Conservation (phyloP, 2,329 filamentous ascomycete genomes). For the Aspergillus texensis region DNA sequence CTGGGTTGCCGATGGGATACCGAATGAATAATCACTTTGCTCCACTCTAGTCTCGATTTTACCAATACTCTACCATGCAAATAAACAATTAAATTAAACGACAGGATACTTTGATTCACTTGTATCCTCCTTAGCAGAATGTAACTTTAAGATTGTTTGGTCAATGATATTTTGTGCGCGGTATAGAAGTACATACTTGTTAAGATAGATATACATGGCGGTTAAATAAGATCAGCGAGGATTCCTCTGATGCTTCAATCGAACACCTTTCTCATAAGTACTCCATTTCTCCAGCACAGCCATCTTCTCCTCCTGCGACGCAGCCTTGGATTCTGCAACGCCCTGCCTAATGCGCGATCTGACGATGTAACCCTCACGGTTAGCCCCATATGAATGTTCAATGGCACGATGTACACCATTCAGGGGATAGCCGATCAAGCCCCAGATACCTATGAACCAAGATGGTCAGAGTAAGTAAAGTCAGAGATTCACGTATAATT, state of each 20-base stretch:
- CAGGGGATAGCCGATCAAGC: slow-evolving; percentile 17
- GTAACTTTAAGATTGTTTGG: too few relatives aligned
- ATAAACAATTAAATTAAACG: too few relatives aligned
- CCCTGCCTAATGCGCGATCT: slow-evolving; percentile 16
- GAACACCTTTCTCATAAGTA: slow-evolving; percentile 7
- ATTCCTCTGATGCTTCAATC: neutral
- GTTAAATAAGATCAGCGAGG: neutral
- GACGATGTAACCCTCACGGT: slow-evolving; percentile 14
- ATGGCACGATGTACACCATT: slow-evolving; percentile 13
- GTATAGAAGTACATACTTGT: neutral
- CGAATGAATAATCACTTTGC: too few relatives aligned
- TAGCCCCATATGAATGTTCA: slow-evolving; percentile 12
- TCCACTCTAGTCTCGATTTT: too few relatives aligned
- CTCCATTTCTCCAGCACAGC: slow-evolving; percentile 11
- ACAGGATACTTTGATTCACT: too few relatives aligned
- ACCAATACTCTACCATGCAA: too few relatives aligned
- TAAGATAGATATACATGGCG: neutral
- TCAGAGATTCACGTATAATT: neutral
- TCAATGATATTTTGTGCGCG: too few relatives aligned
- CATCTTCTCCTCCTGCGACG: slow-evolving; percentile 4
- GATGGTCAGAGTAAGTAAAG: neutral
- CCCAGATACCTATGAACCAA: slow-evolving; percentile 12
- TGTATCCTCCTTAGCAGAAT: too few relatives aligned
- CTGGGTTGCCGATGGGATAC: too few relatives aligned
- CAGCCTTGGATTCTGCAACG: slow-evolving; percentile 7